These are phyloP conservation scores for Rugosomyces carneus DNA, from an alignment of 1,284 basidiomycete genomes.

Conservation along the genomic window DNA sequence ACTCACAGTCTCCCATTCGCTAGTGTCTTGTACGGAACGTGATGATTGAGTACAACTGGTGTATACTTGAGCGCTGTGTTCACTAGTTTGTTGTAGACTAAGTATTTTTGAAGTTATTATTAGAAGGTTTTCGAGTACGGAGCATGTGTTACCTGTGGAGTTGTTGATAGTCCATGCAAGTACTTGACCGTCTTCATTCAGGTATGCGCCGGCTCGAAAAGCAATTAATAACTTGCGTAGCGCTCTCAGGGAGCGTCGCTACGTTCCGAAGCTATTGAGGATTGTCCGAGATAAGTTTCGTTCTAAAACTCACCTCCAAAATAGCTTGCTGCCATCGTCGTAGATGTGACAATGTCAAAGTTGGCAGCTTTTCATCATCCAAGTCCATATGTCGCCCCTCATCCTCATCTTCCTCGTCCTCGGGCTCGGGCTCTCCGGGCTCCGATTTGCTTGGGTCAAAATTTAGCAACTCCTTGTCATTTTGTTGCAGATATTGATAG, in stretches of 20 bases:
- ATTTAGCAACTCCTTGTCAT: slow-evolving; percentile 84
- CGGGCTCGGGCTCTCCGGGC: slow-evolving; percentile 36
- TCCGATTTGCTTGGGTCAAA: slow-evolving; percentile 57
- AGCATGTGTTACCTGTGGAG: slow-evolving; percentile 47
- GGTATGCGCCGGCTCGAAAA: slow-evolving; percentile 83
- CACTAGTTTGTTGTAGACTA: slow-evolving; percentile 92
- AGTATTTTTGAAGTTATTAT: slow-evolving; percentile 6
- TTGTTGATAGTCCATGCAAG: slow-evolving; percentile 81
- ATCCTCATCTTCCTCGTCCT: slow-evolving; percentile 40
- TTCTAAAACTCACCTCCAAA: slow-evolving; percentile 58
- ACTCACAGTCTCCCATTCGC: slow-evolving; percentile 81
- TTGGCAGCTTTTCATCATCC: slow-evolving; percentile 45
- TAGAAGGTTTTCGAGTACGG: slow-evolving; percentile 3
- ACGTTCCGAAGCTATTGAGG: slow-evolving; percentile 2
- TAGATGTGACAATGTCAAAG: slow-evolving; percentile 73
- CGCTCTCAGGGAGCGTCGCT: slow-evolving; percentile 85
- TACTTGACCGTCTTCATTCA: slow-evolving; percentile 80
- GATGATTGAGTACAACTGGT: slow-evolving; percentile 83
- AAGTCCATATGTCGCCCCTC: slow-evolving; percentile 23
- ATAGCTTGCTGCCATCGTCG: slow-evolving; percentile 88
- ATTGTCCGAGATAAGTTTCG: slow-evolving; percentile 1
- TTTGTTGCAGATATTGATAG: slow-evolving; percentile 96
- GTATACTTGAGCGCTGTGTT: slow-evolving; percentile 87
- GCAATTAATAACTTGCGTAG: slow-evolving; percentile 83
- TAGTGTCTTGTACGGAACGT: slow-evolving; percentile 83